A percentile compares a stretch with the other conserved stretches of the same genome.
phyloP scores from a whole-genome alignment of 2,329 filamentous ascomycete species.

The Exophiala sideris region DNA sequence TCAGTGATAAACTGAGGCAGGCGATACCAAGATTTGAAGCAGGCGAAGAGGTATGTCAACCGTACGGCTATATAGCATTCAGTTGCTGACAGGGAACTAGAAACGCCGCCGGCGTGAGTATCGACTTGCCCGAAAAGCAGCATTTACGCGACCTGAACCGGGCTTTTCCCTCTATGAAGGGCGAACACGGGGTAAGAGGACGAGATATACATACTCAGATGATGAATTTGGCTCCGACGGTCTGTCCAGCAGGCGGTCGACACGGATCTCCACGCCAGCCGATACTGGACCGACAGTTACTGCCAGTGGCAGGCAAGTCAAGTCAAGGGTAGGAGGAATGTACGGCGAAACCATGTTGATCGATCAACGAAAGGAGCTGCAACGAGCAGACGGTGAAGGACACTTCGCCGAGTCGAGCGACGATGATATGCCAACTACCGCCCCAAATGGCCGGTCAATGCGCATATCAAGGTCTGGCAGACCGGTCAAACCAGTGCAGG shows the following conservation, averaged over 20 bases:
- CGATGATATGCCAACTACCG: constrained; percentile 42
- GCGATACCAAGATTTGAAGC: constrained; percentile 89
- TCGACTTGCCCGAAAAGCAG: constrained; percentile 76
- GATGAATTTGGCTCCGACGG: constrained; percentile 62
- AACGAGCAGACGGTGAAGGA: constrained; percentile 41
- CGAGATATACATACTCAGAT: constrained; percentile 94
- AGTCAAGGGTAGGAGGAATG: constrained; percentile 49
- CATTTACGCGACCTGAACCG: constrained; percentile 81
- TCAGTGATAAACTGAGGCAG: constrained; percentile 72
- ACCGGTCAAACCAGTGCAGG: constrained; percentile 21
- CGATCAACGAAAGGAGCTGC: constrained; percentile 43
- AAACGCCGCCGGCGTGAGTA: constrained; percentile 94
- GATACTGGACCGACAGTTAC: constrained; percentile 68
- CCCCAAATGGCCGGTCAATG: constrained; percentile 40
- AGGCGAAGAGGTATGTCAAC: constrained; percentile 71
- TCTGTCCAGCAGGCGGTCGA: constrained; percentile 62
- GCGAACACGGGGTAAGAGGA: constrained; percentile 89
- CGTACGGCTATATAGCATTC: constrained; percentile 22
- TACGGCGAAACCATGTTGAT: constrained; percentile 57
- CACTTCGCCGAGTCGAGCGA: constrained; percentile 42
- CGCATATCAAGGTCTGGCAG: constrained; percentile 22
- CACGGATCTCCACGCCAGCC: constrained; percentile 66
- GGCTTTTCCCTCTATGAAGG: constrained; percentile 95
- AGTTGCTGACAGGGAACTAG: constrained; percentile 43
- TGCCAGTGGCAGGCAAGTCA: constrained; percentile 81